These are phyloP conservation scores for Phalaenopsis hybrid DNA, from an alignment of 116 monocot genomes.

Conservation along the genomic window DNA sequence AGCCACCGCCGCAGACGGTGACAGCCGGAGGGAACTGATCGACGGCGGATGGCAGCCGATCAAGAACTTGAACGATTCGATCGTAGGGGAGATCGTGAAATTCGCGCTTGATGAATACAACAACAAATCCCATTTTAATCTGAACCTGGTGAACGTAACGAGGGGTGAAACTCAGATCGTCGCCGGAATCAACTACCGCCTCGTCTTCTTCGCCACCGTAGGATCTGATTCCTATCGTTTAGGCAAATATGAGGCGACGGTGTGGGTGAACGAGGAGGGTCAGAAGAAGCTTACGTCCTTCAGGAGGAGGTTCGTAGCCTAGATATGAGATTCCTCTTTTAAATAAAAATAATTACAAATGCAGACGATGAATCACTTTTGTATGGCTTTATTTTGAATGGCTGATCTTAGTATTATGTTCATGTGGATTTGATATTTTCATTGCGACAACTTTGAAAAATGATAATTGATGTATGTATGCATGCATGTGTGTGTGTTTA, in stretches of 20 bases:
- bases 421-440: no score
- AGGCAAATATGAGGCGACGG: conserved; percentile 31
- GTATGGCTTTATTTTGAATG: no score
- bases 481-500: no score
- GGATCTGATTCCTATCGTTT: background rate
- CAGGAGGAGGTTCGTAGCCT: conserved; percentile 3
- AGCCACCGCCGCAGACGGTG: background rate
- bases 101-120: conserved; percentile 59
- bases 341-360: no score
- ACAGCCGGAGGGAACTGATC: background rate
- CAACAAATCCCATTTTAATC: conserved; percentile 9
- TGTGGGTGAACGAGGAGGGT: conserved; percentile 41
- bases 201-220: conserved; percentile 29
- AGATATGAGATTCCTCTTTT: no score
- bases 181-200: conserved; percentile 46
- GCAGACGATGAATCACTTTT: no score
- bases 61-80: conserved; percentile 23
- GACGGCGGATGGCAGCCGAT: conserved; percentile 42
- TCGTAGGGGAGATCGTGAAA: conserved; percentile 30
- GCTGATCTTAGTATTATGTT: no score
- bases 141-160: conserved; percentile 28
- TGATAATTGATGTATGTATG: no score
- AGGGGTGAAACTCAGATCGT: conserved; percentile 50
- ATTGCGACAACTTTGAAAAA: no score
- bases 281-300: conserved; percentile 39